Conservation (phyloP, 257 asterid species). For the Solanum phureja region DNA sequence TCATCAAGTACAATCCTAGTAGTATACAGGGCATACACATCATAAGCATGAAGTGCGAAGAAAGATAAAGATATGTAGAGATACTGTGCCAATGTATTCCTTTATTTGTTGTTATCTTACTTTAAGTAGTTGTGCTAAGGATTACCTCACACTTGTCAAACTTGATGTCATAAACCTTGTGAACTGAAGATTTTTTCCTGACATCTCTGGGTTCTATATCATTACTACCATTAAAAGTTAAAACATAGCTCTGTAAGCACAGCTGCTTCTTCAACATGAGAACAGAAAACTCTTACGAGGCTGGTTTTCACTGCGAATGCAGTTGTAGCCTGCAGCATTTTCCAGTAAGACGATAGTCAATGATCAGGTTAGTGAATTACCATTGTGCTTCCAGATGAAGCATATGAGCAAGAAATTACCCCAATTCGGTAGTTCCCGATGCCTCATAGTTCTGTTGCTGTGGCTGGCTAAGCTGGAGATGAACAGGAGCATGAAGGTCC, state of each 20-base stretch:
- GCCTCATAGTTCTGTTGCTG: constrained; percentile 35
- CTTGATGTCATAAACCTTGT: background rate
- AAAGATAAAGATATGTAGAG: background rate
- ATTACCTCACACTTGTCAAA: constrained; percentile 16
- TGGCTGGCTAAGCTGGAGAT: constrained; percentile 82
- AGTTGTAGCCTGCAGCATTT: constrained; percentile 32
- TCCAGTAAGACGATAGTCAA: constrained; percentile 1
- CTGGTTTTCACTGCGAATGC: constrained; percentile 12
- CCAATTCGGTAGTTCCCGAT: constrained; percentile 25
- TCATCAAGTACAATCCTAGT: background rate
- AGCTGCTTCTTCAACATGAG: background rate
- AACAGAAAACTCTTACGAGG: constrained; percentile 6
- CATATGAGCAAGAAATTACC: constrained; percentile 27
- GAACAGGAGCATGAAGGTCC: constrained; percentile 37
- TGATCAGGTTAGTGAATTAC: background rate
- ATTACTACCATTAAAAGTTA: background rate
- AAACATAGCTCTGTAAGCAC: background rate
- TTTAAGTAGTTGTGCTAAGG: constrained; percentile 1
- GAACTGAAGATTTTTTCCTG: background rate
- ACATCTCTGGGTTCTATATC: background rate
- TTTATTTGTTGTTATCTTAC: constrained; percentile 12
- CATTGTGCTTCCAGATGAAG: background rate
- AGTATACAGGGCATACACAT: background rate
- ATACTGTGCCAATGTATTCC: background rate
- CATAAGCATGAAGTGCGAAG: background rate